A percentile compares a stretch with the other conserved stretches of the same genome.
Conservation (phyloP, 164 flowering plant species). For the grape (Vitis vinifera) region DNA sequence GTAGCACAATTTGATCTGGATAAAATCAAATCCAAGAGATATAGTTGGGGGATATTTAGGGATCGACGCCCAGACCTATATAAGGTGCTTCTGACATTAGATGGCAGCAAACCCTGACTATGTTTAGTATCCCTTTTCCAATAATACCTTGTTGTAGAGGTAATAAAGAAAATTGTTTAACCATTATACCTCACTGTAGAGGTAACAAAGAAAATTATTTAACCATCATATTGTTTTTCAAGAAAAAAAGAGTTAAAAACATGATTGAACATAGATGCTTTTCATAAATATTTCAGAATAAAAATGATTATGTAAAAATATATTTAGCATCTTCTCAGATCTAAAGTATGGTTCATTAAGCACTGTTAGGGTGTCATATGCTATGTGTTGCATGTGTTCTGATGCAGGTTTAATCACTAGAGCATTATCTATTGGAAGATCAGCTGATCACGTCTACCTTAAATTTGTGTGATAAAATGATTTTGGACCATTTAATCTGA, state of each 20-base stretch:
- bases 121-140: slow-evolving; percentile 7
- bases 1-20: slow-evolving; percentile 82
- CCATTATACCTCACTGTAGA: not conserved
- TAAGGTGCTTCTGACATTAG: slow-evolving; percentile 87
- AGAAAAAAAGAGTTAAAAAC: not conserved
- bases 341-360: not conserved
- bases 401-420: not conserved
- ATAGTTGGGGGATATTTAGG: slow-evolving; percentile 90
- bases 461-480: too few relatives aligned
- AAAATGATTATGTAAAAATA: not conserved
- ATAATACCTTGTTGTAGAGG: not conserved
- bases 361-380: not conserved
- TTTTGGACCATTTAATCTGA: too few relatives aligned
- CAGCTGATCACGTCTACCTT: too few relatives aligned
- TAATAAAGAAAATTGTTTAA: not conserved
- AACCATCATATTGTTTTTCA: not conserved
- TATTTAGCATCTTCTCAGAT: not conserved
- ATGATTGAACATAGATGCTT: too few relatives aligned
- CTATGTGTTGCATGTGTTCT: not conserved
- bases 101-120: slow-evolving; percentile 54
- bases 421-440: too few relatives aligned
- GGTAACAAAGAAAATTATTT: not conserved
- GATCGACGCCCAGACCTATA: slow-evolving; percentile 96
- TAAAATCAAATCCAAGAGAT: slow-evolving; percentile 71
- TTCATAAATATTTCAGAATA: not conserved